Base-by-base conservation (phyloP, 257 asterid species). In the Jacaranda copaia region DNA sequence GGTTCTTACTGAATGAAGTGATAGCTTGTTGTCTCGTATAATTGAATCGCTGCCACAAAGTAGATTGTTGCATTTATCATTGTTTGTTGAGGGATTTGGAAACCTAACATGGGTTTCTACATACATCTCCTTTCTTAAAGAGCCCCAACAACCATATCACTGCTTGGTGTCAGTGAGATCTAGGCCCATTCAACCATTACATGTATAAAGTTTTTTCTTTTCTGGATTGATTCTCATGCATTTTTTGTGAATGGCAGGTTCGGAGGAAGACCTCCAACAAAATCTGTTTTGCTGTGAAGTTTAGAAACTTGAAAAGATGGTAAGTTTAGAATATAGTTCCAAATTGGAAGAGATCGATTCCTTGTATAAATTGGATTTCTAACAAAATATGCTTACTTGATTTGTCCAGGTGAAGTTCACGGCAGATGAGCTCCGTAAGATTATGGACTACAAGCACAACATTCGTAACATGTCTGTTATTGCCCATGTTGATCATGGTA, bases 401-500 rank as follows among this genome's bases (percentile, higher is more conserved):
- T 32, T 8, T 39, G 16, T 73, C 12, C 82, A 82, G 83, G 86
- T 79, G 83, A 79, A 82, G 83, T 79, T 78, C 65, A 74, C 86
- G 5, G 83, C 81, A 2, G 81, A 83, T 3, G 84, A 72, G 76
- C 81, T 79, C 59, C 81, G 86, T 6, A 67, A 58, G 66, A 82
- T 82, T 52, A 82, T 82, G 86, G 76, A 69, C 74, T 51, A 3
- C 60, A 69, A 69, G 74, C 74, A 69, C 51, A 69, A 69, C 59
- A 69, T 69, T n/a, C 64, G 76, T 35, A 71, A 71, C 16, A 71
- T 71, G 65, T 71, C 76, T 53, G 76, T 71, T 48, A 82, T 82
- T 70, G 86, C 83, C 53, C 86, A 82, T 75, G 83, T 82, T 58
- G 86, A 75, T 20, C 83, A 82, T 59, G 83, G 86, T 82, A 75